Evolutionary conservation across 1,284 basidiomycete species (phyloP).

Genomic region (Meripilus lineatus): DNA sequence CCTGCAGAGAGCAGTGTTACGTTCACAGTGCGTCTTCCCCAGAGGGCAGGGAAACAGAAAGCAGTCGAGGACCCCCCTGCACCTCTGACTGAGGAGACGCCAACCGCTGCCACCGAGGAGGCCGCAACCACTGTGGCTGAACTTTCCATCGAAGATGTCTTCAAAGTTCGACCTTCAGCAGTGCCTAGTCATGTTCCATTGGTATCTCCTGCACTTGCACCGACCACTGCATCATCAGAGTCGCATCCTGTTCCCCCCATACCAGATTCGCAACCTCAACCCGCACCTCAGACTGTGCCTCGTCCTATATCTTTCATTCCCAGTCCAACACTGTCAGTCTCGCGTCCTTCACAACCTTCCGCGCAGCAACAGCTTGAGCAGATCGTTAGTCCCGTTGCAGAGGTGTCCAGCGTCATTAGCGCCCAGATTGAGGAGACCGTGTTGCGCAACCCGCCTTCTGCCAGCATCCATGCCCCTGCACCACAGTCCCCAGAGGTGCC

Average conservation of each 20-base stretch:
- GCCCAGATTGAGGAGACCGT: slow-evolving; percentile 33
- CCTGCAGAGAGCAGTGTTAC: slow-evolving; percentile 34
- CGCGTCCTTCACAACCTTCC: slow-evolving; percentile 11
- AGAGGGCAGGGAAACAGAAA: slow-evolving; percentile 28
- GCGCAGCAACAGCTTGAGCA: slow-evolving; percentile 37
- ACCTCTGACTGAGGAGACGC: not conserved
- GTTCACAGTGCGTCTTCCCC: slow-evolving; percentile 54
- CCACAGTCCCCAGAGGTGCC: slow-evolving; percentile 17
- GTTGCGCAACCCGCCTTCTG: slow-evolving; percentile 32
- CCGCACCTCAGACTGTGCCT: slow-evolving; percentile 1
- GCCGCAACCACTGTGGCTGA: slow-evolving; percentile 31
- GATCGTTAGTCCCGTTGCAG: slow-evolving; percentile 24
- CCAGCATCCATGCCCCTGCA: slow-evolving; percentile 12
- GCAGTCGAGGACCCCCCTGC: slow-evolving; percentile 10
- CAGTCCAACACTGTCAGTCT: too few relatives aligned
- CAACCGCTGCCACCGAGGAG: slow-evolving; percentile 20
- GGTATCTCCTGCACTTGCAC: slow-evolving; percentile 5
- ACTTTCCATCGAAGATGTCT: slow-evolving; percentile 45
- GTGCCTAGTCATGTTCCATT: slow-evolving; percentile 25
- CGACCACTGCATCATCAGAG: not conserved
- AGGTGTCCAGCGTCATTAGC: slow-evolving; percentile 15
- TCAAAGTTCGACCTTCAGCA: slow-evolving; percentile 47
- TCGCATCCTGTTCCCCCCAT: not conserved
- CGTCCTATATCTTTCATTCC: slow-evolving; percentile 14
- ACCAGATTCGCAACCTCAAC: not conserved